These are phyloP conservation scores for Yamadazyma dendronema DNA, from an alignment of 1,139 yeast genomes.

Conservation along the genomic window DNA sequence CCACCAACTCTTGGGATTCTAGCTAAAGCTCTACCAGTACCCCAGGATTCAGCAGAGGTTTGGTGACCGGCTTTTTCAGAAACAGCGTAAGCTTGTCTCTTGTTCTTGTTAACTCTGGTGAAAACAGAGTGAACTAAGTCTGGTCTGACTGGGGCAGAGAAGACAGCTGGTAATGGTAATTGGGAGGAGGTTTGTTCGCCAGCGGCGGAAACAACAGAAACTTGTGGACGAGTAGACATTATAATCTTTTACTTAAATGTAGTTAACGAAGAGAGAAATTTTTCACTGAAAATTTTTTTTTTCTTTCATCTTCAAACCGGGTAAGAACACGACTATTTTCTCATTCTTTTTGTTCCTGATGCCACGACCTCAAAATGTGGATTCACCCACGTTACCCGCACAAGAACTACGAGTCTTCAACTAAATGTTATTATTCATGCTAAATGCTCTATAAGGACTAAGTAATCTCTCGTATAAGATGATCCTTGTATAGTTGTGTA, in stretches of 20 bases:
- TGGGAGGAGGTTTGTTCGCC: slow-evolving; percentile 87
- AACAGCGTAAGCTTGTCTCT: slow-evolving; percentile 99
- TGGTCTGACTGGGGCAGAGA: slow-evolving; percentile 99
- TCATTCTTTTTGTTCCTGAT: not conserved
- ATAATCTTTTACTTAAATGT: slow-evolving; percentile 7
- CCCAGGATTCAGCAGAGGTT: slow-evolving; percentile 99
- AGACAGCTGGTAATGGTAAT: slow-evolving; percentile 96
- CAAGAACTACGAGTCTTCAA: not conserved
- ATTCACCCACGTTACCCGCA: not conserved
- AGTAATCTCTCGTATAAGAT: too few species aligned
- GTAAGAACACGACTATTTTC: slow-evolving; percentile 5
- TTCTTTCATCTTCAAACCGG: slow-evolving; percentile 11
- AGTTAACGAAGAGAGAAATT: slow-evolving; percentile 23
- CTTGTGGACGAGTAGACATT: slow-evolving; percentile 91
- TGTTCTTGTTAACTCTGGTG: slow-evolving; percentile 99
- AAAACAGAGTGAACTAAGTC: slow-evolving; percentile 98
- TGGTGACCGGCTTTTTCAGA: slow-evolving; percentile 99
- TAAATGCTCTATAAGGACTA: too few species aligned
- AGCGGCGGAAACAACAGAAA: slow-evolving; percentile 84
- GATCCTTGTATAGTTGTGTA: too few species aligned
- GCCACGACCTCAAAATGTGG: too few species aligned
- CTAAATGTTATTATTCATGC: too few species aligned
- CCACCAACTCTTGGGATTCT: slow-evolving; percentile 99
- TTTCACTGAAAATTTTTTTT: slow-evolving; percentile 19
- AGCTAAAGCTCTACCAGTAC: slow-evolving; percentile 99